phyloP scores from a whole-genome alignment of 192 early-diverging fungal genomes.

The Coemansia asiatica region DNA sequence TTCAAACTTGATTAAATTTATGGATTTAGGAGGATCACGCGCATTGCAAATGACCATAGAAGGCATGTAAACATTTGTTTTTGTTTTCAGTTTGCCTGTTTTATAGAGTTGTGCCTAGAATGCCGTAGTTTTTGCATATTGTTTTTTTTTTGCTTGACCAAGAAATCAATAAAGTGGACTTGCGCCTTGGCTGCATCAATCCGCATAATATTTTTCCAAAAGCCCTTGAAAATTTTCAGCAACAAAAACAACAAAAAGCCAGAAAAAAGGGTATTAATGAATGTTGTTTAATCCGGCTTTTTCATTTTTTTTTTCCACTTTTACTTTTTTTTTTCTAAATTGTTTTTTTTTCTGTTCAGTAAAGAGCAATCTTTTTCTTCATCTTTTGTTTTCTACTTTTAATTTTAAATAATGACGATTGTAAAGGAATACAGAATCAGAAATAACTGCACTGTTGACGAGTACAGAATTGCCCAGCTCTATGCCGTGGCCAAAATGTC shows the following conservation, averaged over 20 bases:
- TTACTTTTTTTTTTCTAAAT: neutral
- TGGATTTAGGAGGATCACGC: no score
- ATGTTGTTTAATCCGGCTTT: neutral
- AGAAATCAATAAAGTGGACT: no score
- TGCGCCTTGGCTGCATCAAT: no score
- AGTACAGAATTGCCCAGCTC: slow-evolving; percentile 76
- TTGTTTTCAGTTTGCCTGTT: no score
- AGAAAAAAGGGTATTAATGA: slow-evolving; percentile 1
- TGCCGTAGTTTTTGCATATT: no score
- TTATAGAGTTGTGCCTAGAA: no score
- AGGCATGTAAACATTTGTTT: no score
- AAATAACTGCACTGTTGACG: slow-evolving; percentile 73
- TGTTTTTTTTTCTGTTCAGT: no score
- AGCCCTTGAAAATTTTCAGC: neutral
- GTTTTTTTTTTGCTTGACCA: no score
- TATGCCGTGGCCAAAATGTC: slow-evolving; percentile 76
- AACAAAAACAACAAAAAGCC: neutral
- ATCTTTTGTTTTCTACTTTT: neutral
- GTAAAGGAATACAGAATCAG: slow-evolving; percentile 76
- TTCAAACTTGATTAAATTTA: no score
- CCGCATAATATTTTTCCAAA: no score
- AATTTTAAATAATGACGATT: slow-evolving; percentile 50
- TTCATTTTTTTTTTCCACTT: slow-evolving; percentile 3
- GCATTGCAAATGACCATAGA: no score
- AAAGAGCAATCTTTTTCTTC: neutral